A percentile compares a stretch with the other conserved stretches of the same genome.
Conservation (phyloP, 257 asterid genomes). For the Linderniella brevidens region DNA sequence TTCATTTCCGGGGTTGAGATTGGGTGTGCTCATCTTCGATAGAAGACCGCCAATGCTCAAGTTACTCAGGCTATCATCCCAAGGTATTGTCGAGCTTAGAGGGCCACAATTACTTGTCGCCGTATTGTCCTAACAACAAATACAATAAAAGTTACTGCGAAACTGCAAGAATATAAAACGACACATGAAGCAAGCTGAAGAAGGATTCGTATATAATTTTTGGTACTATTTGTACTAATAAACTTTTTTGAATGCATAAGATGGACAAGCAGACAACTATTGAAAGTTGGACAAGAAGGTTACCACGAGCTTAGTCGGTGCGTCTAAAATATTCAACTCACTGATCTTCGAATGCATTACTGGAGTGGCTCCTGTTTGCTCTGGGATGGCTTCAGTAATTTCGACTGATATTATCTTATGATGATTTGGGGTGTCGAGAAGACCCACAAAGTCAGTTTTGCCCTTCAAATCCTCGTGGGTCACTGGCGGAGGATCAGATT, state of each 20-base stretch:
- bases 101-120: slow-evolving; percentile 16
- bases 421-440: slow-evolving; percentile 14
- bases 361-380: no score
- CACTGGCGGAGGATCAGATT: slow-evolving; percentile 19
- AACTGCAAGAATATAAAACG: neutral
- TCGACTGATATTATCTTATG: slow-evolving; percentile 1
- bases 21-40: slow-evolving; percentile 11
- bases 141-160: neutral
- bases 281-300: no score
- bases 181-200: neutral
- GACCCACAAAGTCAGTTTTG: slow-evolving; percentile 14
- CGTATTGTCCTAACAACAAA: slow-evolving; percentile 34
- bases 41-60: slow-evolving; percentile 82
- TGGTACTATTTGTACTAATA: no score
- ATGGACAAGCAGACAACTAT: no score
- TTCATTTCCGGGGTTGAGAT: slow-evolving; percentile 20
- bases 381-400: neutral
- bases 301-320: no score
- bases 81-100: slow-evolving; percentile 17
- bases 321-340: no score
- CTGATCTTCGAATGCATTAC: no score
- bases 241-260: no score
- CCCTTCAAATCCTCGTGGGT: slow-evolving; percentile 17
- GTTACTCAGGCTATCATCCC: slow-evolving; percentile 69
- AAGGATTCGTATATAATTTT: neutral